Evolutionary conservation across 2,329 filamentous ascomycete species (phyloP).

Genomic region (Fusarium redolens): DNA sequence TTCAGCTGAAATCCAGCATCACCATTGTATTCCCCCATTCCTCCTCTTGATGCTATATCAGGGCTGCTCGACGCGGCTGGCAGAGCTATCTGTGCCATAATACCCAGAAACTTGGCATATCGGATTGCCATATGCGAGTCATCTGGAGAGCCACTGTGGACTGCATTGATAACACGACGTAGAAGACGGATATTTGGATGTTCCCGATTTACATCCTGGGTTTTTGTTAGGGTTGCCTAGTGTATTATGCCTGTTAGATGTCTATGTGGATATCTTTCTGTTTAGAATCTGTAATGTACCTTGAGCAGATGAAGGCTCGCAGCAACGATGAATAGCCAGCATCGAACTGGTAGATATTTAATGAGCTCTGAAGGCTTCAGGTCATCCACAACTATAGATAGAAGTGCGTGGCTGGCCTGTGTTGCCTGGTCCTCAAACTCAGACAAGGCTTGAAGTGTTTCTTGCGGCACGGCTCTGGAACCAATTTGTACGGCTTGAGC

Average conservation of each 20-base stretch:
- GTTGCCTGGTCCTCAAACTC: not conserved
- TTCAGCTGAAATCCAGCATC: accelerated
- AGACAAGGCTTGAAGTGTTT: not conserved
- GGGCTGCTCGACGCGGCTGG: not conserved
- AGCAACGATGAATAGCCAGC: not conserved
- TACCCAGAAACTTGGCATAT: not conserved
- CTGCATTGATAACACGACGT: not conserved
- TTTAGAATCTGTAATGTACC: not conserved
- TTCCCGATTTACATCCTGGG: not conserved
- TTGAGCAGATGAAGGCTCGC: not conserved
- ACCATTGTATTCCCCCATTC: accelerated
- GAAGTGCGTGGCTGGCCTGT: not conserved
- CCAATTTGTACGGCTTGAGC: not conserved
- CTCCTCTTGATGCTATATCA: not conserved
- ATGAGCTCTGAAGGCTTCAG: not conserved
- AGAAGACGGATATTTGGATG: not conserved
- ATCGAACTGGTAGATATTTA: not conserved
- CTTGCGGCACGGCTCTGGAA: accelerated
- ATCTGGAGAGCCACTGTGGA: not conserved
- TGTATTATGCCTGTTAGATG: not conserved
- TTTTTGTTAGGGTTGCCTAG: not conserved
- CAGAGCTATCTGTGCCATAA: not conserved
- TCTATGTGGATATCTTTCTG: accelerated
- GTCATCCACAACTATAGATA: not conserved
- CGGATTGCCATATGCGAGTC: not conserved